Evolutionary conservation across 495 filamentous ascomycete species (phyloP).

Genomic region (Chlorociboria aeruginascens): DNA sequence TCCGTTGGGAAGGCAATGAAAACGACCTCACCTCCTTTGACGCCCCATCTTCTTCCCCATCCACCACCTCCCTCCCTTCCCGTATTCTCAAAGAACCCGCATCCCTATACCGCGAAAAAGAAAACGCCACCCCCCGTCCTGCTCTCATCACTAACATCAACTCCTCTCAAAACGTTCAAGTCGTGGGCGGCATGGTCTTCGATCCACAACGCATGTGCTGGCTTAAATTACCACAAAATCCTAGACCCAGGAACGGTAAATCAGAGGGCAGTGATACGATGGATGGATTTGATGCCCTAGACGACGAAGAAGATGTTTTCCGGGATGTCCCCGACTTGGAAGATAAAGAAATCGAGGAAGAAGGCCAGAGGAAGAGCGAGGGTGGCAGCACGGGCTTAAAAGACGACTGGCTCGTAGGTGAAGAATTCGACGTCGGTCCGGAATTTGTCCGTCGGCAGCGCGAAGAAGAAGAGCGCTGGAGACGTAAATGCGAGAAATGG

Average conservation of each 20-base stretch:
- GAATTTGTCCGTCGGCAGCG: constrained; percentile 81
- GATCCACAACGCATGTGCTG: constrained; percentile 94
- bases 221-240: constrained; percentile 50
- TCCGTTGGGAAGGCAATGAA: constrained; percentile 94
- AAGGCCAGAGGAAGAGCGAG: constrained; percentile 23
- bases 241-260: constrained; percentile 7
- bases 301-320: constrained; percentile 46
- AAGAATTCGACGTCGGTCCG: constrained; percentile 96
- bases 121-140: constrained; percentile 57
- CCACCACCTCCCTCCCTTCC: constrained; percentile 30
- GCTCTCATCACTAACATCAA: constrained; percentile 89
- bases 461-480: constrained; percentile 87
- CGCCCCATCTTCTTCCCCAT: constrained; percentile 29
- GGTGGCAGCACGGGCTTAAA: constrained; percentile 32
- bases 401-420: constrained; percentile 76
- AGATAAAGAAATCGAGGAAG: constrained; percentile 28
- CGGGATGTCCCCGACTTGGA: constrained; percentile 44
- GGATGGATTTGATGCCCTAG: constrained; percentile 71
- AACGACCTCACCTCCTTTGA: constrained; percentile 70
- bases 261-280: constrained; percentile 33
- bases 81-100: constrained; percentile 26
- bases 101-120: constrained; percentile 29
- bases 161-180: constrained; percentile 64
- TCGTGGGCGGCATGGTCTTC: constrained; percentile 93
- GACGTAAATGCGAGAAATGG: constrained; percentile 74